Evolutionary conservation across 257 asterid species (phyloP), one percentile per base, ranked within the genome.

Genomic region (Solanum neorickii): DNA sequence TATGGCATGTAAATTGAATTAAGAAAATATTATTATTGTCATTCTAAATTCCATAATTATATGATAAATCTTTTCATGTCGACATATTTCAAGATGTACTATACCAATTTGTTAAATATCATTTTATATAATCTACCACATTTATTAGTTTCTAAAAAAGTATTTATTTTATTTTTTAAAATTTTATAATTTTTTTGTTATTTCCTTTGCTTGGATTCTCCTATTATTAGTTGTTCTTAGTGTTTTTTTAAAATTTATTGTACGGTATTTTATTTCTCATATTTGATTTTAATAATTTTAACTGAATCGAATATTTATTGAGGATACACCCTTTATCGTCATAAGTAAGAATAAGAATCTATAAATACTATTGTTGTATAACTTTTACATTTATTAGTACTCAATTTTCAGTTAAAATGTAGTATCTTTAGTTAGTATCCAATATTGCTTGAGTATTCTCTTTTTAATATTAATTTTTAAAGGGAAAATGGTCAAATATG

Each of bases 241-340:
- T 59, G 66, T 56, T 20, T 12, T 20, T 62, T 62, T 23, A 0
- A 0, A 23, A 10, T 68, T 27, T 59, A 59, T 18, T 21, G 27
- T 59, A 59, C 25, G 1, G 1, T 59, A 59, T 59, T 59, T 59
- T 0, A 7, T 59, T 59, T 56, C 0, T 59, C 4, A 21, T 59
- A 21, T 25, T 20, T 21, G 2, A 21, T 59, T 59, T 21, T 59
- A 2, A 21, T 59, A 20, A 7, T 59, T 0, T 9, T 21, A 59
- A 59, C 9, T 59, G 6, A 8, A 3, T 59, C 1, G 12, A 59
- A 25, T 59, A n/a, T 18, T 16, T 7, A 56, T 56, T 1, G 12
- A 56, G 9, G 20, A 52, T 0, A 33, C 1, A 0, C 5, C 5
- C 0, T 33, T 33, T 33, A 33, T 0, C 0, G 35, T 33, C 0